These are phyloP conservation scores for Pseudocercospora crystallina DNA, from an alignment of 2,329 filamentous ascomycete species.

Conservation along the genomic window DNA sequence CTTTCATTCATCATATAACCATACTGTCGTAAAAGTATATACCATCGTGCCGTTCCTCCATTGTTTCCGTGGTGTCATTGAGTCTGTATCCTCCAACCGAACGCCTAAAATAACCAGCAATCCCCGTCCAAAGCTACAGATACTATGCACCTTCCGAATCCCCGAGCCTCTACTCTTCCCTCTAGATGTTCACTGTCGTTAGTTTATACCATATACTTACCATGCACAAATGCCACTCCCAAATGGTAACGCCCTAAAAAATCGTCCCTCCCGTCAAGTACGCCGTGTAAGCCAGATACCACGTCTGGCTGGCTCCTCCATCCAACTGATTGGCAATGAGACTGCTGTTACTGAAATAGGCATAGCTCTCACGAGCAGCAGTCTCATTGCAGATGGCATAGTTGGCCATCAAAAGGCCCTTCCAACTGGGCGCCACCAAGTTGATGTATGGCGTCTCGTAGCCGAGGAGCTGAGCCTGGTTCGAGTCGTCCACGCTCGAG, in stretches of 20 bases:
- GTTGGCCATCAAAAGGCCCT: slow-evolving; percentile 79
- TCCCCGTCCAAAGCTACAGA: too few relatives aligned
- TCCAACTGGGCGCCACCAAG: slow-evolving; percentile 73
- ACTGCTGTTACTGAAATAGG: slow-evolving; percentile 67
- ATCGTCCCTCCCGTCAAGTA: slow-evolving; percentile 50
- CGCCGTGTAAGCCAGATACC: slow-evolving; percentile 79
- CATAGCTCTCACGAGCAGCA: slow-evolving; percentile 55
- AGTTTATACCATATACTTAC: background rate
- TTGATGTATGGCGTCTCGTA: slow-evolving; percentile 45
- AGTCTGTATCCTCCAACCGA: too few relatives aligned
- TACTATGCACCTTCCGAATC: too few relatives aligned
- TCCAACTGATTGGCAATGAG: slow-evolving; percentile 73
- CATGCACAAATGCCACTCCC: background rate
- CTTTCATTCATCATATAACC: too few relatives aligned
- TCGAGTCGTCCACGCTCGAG: background rate
- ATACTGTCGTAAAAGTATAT: too few relatives aligned
- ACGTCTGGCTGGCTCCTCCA: slow-evolving; percentile 78
- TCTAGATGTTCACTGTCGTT: background rate
- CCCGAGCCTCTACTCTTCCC: too few relatives aligned
- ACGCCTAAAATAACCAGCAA: too few relatives aligned
- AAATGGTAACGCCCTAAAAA: background rate
- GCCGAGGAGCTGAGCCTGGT: slow-evolving; percentile 1
- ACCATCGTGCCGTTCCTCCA: too few relatives aligned
- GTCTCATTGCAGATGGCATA: slow-evolving; percentile 72
- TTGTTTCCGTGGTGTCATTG: too few relatives aligned